Evolutionary conservation across 805 yeast species (phyloP).

Genomic region (Candida schatavii): DNA sequence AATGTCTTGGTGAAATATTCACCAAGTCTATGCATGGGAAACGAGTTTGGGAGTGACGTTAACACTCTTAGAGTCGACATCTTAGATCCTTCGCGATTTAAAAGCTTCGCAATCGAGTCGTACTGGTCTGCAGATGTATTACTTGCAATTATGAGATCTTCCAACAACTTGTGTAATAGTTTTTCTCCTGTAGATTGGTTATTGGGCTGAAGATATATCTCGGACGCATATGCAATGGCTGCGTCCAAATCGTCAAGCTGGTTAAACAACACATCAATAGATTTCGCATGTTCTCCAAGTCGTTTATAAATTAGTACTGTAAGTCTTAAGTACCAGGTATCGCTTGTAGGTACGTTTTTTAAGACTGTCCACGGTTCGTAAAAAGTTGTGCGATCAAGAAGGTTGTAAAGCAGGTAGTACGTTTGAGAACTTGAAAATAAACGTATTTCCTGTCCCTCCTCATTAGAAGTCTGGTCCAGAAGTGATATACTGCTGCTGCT

Average conservation of each 20-base stretch:
- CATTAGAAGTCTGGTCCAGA: neutral
- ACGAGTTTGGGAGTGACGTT: constrained; percentile 48
- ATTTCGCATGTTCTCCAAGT: constrained; percentile 58
- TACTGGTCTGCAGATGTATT: constrained; percentile 25
- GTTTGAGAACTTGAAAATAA: neutral
- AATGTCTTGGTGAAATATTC: constrained; percentile 45
- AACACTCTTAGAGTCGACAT: constrained; percentile 47
- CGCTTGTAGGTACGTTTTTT: constrained; percentile 30
- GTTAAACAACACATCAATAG: constrained; percentile 58
- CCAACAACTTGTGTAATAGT: constrained; percentile 50
- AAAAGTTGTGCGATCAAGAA: constrained; percentile 28
- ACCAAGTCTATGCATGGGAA: constrained; percentile 44
- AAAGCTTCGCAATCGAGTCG: constrained; percentile 35
- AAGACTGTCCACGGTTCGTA: constrained; percentile 39
- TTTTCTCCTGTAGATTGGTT: constrained; percentile 38
- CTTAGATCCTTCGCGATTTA: constrained; percentile 44
- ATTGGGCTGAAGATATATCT: constrained; percentile 34
- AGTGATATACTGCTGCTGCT: neutral
- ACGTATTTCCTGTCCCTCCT: neutral
- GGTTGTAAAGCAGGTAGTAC: constrained; percentile 15
- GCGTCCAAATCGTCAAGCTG: constrained; percentile 52
- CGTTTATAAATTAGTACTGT: constrained; percentile 58
- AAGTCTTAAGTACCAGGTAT: constrained; percentile 38
- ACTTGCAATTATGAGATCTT: constrained; percentile 41
- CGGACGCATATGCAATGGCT: constrained; percentile 63